These are phyloP conservation scores for Asterophora lycoperdoides DNA, from an alignment of 768 basidiomycete species.

Conservation along the genomic window DNA sequence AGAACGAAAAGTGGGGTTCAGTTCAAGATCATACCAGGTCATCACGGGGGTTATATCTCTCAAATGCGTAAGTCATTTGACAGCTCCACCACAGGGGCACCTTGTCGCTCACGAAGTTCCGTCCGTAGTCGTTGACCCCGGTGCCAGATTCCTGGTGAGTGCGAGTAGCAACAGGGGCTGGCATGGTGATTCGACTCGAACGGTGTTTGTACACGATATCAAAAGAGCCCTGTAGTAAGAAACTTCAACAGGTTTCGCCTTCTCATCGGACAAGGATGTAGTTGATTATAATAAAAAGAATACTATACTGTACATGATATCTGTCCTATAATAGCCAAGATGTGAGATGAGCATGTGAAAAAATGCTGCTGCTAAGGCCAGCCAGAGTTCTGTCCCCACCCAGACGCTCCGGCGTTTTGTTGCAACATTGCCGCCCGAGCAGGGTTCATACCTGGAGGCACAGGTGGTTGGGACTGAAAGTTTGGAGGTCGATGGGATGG, in stretches of 20 bases:
- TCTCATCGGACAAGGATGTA: background rate
- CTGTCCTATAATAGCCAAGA: background rate
- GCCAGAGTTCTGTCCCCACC: constrained; percentile 20
- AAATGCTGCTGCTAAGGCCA: constrained; percentile 16
- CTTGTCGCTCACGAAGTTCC: constrained; percentile 16
- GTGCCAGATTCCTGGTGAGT: constrained; percentile 80
- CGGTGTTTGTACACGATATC: constrained; percentile 89
- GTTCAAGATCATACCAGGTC: constrained; percentile 94
- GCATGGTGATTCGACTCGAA: constrained; percentile 87
- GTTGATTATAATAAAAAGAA: constrained; percentile 4
- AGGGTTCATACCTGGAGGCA: constrained; percentile 62
- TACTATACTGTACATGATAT: constrained; percentile 12
- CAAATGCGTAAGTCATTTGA: constrained; percentile 71
- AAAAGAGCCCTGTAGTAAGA: constrained; percentile 36
- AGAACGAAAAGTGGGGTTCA: constrained; percentile 67
- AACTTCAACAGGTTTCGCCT: background rate
- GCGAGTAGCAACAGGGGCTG: constrained; percentile 93
- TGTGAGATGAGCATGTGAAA: background rate
- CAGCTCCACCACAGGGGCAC: background rate
- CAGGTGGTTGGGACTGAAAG: constrained; percentile 36
- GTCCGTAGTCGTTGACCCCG: constrained; percentile 75
- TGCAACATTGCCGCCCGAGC: constrained; percentile 66
- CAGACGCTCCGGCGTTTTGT: constrained; percentile 21
- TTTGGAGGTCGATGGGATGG: constrained; percentile 39
- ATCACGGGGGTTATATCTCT: constrained; percentile 91